Base-by-base conservation (phyloP, 305 asterid genomes). In the Euphrasia arctica region DNA sequence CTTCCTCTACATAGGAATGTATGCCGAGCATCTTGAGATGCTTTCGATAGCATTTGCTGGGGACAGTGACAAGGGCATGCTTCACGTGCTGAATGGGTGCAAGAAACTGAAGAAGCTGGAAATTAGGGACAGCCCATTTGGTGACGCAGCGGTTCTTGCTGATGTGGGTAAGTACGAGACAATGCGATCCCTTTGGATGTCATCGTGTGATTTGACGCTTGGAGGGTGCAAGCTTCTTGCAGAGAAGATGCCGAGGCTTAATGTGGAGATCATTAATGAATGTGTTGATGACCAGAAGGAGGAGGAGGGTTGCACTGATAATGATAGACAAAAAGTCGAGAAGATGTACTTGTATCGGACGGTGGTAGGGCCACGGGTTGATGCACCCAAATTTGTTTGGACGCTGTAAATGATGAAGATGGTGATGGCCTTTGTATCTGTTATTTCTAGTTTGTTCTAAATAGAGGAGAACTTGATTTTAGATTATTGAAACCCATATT, bases 151-250 rank as follows among this genome's bases (percentile, higher is more conserved):
- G 34, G 90, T 85, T 76, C 82, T 88, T 54, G 75, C 81, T 62
- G 91, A 84, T 80, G 66, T 85, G 75, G 86, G 90, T 71, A 88
- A 83, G 95, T 85, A 87, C 80, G 95, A 90, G 61, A 84, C 95
- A 78, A 86, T 90, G 96, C 90, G 96, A 88, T 88, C 93, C 88
- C 91, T 91, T 82, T 88, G 95, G 90, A 90, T 90, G 97, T 83
- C 90, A 63, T 80, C 87, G 73, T 90, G 97, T 60, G 82, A 82
- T 65, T 89, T 88, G 79, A 88, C 96, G 69, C 77, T 75, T 9
- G 95, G 89, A 66, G 95, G 85, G 2, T 90, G 97, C 88, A 87
- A 74, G 82, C 67, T 65, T 9, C 81, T 90, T 15, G 97, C 96
- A 0, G 71, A 60, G 86, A 79, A 79, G 86, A 90, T 84, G 95